Percentiles rank a stretch among this genome's conserved stretches.
Evolutionary conservation across 139 green algal genomes (phyloP).

Genomic region (Coelastrella sp.): DNA sequence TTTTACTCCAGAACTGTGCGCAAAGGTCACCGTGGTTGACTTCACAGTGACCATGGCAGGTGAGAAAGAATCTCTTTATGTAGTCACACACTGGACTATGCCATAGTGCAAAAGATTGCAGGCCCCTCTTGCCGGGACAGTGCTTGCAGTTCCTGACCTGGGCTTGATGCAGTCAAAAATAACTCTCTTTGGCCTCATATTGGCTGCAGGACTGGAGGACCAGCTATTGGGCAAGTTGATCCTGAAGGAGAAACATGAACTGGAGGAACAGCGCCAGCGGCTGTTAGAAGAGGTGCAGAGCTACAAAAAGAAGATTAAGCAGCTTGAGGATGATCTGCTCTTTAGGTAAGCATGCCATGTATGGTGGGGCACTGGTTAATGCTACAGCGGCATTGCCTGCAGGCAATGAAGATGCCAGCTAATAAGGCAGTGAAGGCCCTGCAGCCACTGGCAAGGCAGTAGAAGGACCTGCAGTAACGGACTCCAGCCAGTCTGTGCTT

Average conservation of each 20-base stretch:
- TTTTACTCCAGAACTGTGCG: slow-evolving; percentile 93
- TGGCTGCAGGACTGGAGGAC: slow-evolving; percentile 86
- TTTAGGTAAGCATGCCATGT: slow-evolving; percentile 55
- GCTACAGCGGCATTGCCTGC: neutral
- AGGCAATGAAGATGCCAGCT: neutral
- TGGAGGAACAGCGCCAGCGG: slow-evolving; percentile 92
- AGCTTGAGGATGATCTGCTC: slow-evolving; percentile 96
- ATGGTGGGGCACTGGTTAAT: neutral
- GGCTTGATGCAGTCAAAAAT: neutral
- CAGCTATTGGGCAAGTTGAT: slow-evolving; percentile 96
- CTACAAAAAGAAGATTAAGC: slow-evolving; percentile 95
- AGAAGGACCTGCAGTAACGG: no score
- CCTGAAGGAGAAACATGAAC: slow-evolving; percentile 94
- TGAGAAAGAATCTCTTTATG: no score
- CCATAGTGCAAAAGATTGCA: neutral
- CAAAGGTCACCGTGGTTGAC: slow-evolving; percentile 94
- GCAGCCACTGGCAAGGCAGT: neutral
- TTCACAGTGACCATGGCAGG: slow-evolving; percentile 94
- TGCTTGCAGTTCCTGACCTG: neutral
- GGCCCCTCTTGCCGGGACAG: neutral
- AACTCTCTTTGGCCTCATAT: neutral
- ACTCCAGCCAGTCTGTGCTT: no score
- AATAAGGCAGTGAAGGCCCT: neutral
- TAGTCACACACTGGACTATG: no score
- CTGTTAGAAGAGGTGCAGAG: slow-evolving; percentile 92